Percentiles rank a stretch among this genome's conserved stretches.
phyloP scores from a whole-genome alignment of 2,329 filamentous ascomycete species.

The Colletotrichum melonis region DNA sequence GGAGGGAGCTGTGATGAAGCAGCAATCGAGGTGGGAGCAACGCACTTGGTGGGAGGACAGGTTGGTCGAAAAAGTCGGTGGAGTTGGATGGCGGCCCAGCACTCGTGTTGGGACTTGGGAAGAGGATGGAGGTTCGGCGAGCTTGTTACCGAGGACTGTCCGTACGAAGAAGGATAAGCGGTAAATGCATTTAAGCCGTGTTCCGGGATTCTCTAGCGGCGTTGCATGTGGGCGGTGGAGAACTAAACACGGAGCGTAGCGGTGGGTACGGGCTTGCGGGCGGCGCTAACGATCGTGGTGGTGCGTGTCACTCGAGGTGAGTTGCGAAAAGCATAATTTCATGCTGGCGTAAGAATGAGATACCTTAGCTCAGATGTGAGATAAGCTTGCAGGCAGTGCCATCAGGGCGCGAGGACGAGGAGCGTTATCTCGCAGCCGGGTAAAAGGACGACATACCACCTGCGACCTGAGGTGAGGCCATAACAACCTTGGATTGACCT shows the following conservation, averaged over 20 bases:
- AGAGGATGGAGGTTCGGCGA: constrained; percentile 27
- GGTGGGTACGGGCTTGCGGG: constrained; percentile 13
- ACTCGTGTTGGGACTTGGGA: constrained; percentile 33
- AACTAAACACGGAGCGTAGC: constrained; percentile 12
- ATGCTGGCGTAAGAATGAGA: constrained; percentile 17
- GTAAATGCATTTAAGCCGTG: constrained; percentile 29
- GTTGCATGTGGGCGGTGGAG: constrained; percentile 21
- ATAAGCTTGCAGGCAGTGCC: constrained; percentile 17
- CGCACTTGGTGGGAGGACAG: constrained; percentile 15
- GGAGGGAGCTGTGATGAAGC: neutral
- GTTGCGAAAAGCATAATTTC: constrained; percentile 25
- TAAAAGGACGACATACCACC: neutral
- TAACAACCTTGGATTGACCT: neutral
- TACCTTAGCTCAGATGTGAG: constrained; percentile 17
- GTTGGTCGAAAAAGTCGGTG: constrained; percentile 31
- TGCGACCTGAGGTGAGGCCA: neutral
- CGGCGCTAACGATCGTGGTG: constrained; percentile 22
- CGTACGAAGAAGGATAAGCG: constrained; percentile 19
- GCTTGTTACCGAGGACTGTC: constrained; percentile 14
- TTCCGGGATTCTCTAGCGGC: constrained; percentile 12
- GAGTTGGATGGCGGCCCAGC: constrained; percentile 31
- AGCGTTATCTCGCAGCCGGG: constrained; percentile 24
- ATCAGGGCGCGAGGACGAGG: neutral
- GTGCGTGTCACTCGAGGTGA: constrained; percentile 26
- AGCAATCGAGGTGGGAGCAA: neutral